Base-by-base conservation (phyloP, 768 basidiomycete species). In the Rhizopogon vesiculosus region DNA sequence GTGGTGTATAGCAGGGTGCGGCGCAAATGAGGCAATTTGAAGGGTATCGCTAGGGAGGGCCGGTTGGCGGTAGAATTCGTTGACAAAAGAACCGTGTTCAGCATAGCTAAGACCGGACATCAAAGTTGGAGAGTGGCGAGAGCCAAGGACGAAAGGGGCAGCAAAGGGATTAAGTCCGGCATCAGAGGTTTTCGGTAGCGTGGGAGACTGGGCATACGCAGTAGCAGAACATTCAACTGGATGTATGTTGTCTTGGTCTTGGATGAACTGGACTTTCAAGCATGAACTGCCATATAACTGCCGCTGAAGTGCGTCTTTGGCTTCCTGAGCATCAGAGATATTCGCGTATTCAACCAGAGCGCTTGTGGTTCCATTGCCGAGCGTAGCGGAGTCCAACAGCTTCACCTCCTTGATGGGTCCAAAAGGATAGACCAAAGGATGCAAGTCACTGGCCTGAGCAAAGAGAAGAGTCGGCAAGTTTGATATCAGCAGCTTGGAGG, bases 401-500 rank as follows among this genome's bases (percentile, higher is more conserved):
- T 81, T 79, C 52, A 90, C 76, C 53, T 80, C 80, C 63, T 83
- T 83, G 65, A 89, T 81, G 31, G 76, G 71, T 13, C 89, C 89
- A 63, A 85, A 91, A 22, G 89, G 89, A 67, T 76, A 81, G 56
- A 91, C 78, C 40, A 91, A 74, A n/a, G 88, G 88, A 50, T 86
- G 78, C 59, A 90, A 69, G 63, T 91, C 89, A 51, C 79, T 76
- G 45, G 74, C 69, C 64, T 86, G 80, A 54, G 85, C 81, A 66
- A 91, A 91, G 42, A 91, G 69, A 42, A 87, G 62, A 29, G 78
- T 74, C 42, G 89, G 83, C 60, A 91, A 69, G 56, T 88, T 86
- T 56, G 76, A 78, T 48, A 90, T 82, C 39, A 88, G 73, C 53
- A 91, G 62, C 42, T 76, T 78, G 15, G 74, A 66, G 22, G 84